Evolutionary conservation across 1,139 yeast genomes (phyloP), one percentile per base, ranked within the genome.

Genomic region (Yamadazyma friedrichii): DNA sequence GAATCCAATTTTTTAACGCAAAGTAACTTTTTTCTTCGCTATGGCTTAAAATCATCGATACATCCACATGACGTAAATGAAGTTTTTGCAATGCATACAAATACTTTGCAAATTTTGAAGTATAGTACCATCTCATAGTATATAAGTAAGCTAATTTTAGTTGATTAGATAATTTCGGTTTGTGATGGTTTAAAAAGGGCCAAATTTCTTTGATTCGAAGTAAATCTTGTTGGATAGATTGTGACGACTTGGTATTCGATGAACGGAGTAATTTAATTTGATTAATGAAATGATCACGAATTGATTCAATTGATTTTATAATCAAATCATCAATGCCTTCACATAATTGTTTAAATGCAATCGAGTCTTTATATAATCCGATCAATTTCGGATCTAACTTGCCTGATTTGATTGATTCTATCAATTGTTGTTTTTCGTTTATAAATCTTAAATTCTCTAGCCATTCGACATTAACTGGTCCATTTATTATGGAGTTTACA

Each of bases 121-220:
- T 73, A 58, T 93, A 93, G 64, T 93, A 93, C 98, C 98, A 93
- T 53, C 78, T 73, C 88, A 91, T 89, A 2, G 98, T 91, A 55
- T 80, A 83, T 10, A 83, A 67, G 58, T 93, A 93, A 0, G 97
- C 98, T 52, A 78, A 75, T 45, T 81, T 76, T 34, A 93, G 70
- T 52, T 88, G 95, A n/a, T 67, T 58, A 0, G 95, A 91, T 41
- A 93, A 64, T n/a, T 80, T 74, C 4, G 75, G 71, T 45, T 86
- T 79, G 39, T 79, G 78, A 3, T 61, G 51, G 6, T 67, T 59
- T 29, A 93, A 60, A 49, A 86, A 89, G 2, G 64, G 64, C 52
- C 65, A 86, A 1, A 80, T 70, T 38, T 84, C 88, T 45, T 77
- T 77, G 13, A 81, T 80, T 27, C 71, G 68, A 6, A 88, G 60